A percentile compares a stretch with the other conserved stretches of the same genome.
Evolutionary conservation across 495 filamentous ascomycete genomes (phyloP).

Genomic region (Trichoderma virens): DNA sequence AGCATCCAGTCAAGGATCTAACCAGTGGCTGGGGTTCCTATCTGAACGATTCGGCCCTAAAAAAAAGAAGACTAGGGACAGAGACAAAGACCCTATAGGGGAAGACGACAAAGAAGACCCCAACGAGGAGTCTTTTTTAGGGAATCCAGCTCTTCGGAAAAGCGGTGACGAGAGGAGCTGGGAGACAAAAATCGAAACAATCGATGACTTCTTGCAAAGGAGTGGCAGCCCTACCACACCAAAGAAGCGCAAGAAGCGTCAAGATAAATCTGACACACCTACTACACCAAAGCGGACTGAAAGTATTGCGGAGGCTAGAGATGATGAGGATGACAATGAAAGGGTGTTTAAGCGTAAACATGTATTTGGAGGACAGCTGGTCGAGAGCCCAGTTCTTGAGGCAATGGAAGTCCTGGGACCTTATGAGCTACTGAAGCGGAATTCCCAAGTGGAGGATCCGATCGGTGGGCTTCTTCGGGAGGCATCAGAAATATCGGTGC

Average conservation of each 20-base stretch:
- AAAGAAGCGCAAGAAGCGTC: neutral
- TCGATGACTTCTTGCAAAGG: neutral
- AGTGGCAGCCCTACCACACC: neutral
- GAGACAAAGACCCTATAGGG: neutral
- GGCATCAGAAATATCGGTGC: slow-evolving; percentile 5
- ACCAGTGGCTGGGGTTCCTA: neutral
- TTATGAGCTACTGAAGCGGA: neutral
- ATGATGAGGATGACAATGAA: neutral
- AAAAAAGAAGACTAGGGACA: neutral
- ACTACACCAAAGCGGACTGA: neutral
- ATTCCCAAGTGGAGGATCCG: slow-evolving; percentile 2
- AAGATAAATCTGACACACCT: neutral
- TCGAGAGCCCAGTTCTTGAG: neutral
- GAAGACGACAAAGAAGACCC: neutral
- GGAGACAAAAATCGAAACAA: neutral
- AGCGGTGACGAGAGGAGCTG: slow-evolving; percentile 8
- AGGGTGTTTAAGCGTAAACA: neutral
- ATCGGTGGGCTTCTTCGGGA: slow-evolving; percentile 9
- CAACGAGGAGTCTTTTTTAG: slow-evolving; percentile 6
- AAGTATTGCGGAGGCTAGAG: neutral
- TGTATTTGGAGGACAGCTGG: neutral
- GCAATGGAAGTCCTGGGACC: neutral
- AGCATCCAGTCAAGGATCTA: neutral
- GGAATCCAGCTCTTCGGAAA: slow-evolving; percentile 7
- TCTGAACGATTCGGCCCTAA: neutral